Evolutionary conservation across 352 stramenopile species (phyloP).

Genomic region (Pythium chondricola): DNA sequence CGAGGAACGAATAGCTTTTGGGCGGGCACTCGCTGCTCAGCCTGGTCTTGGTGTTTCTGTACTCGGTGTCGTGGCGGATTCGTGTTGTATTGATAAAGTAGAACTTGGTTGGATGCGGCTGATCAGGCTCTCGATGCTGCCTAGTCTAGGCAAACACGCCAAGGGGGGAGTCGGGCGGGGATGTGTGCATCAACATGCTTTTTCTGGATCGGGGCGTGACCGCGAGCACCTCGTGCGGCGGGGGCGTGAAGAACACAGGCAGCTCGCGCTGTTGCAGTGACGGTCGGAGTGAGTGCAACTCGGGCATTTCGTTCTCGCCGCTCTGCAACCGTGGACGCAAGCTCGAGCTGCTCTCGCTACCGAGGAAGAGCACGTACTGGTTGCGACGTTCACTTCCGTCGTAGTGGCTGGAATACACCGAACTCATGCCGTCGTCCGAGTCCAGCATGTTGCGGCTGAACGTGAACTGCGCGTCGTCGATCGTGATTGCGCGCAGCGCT

Average conservation of each 20-base stretch:
- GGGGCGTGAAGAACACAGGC: constrained; percentile 62
- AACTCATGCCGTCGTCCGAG: constrained; percentile 14
- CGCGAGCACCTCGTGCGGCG: constrained; percentile 13
- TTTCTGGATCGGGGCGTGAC: constrained; percentile 35
- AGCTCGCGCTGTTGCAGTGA: constrained; percentile 42
- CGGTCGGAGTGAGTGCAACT: constrained; percentile 48
- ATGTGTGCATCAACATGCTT: constrained; percentile 19
- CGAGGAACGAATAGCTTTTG: no score
- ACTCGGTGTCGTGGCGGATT: no score
- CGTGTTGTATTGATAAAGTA: no score
- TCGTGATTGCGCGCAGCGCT: constrained; percentile 23
- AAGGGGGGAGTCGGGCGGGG: constrained; percentile 1
- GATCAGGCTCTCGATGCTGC: no score
- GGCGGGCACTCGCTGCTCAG: no score
- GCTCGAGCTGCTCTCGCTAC: constrained; percentile 38
- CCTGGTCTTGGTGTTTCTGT: no score
- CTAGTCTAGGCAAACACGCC: constrained; percentile 5
- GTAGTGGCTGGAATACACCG: constrained; percentile 45
- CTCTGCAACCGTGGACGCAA: constrained; percentile 38
- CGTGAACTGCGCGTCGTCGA: constrained; percentile 19
- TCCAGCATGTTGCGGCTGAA: constrained; percentile 19
- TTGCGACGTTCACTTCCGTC: constrained; percentile 27
- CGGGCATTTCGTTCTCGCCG: constrained; percentile 24
- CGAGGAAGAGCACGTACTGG: constrained; percentile 59
- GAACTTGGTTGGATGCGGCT: no score